Percentiles rank a stretch among this genome's conserved stretches.
Evolutionary conservation across 805 yeast genomes (phyloP).

Genomic region (Candida morakotiae): DNA sequence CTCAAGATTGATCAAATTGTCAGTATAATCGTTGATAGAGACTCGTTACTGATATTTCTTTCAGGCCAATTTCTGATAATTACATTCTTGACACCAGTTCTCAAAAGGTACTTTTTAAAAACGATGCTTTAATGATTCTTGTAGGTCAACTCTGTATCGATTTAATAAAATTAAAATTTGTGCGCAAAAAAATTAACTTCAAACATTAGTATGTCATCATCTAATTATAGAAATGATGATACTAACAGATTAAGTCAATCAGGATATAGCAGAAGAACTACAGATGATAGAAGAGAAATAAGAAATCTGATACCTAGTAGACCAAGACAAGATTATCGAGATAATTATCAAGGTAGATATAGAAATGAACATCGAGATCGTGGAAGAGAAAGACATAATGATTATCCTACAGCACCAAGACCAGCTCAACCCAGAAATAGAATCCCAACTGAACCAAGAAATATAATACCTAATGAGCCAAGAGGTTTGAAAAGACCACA

Average conservation of each 20-base stretch:
- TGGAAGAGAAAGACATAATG: conserved; percentile 1
- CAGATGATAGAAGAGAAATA: conserved; percentile 1
- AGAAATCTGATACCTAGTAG: background rate
- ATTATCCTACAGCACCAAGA: background rate
- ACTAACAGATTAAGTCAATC: conserved; percentile 1
- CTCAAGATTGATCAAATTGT: too few relatives aligned
- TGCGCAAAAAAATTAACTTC: background rate
- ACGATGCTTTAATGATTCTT: too few relatives aligned
- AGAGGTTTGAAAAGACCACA: conserved; percentile 3
- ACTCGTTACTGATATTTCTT: too few relatives aligned
- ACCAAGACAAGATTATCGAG: background rate
- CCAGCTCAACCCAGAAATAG: too few relatives aligned
- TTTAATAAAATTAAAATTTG: too few relatives aligned
- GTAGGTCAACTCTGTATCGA: too few relatives aligned
- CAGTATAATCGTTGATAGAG: too few relatives aligned
- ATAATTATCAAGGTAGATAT: background rate
- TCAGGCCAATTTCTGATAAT: too few relatives aligned
- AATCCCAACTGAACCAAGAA: background rate
- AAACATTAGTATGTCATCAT: conserved; percentile 3
- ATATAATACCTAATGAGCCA: background rate
- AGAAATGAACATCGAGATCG: conserved; percentile 3
- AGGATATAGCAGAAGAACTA: conserved; percentile 7
- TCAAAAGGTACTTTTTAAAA: too few relatives aligned
- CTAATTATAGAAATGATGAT: conserved; percentile 1
- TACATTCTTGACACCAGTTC: too few relatives aligned